phyloP scores from a whole-genome alignment of 1,284 basidiomycete genomes.

The Melanopsichium pennsylvanicum region DNA sequence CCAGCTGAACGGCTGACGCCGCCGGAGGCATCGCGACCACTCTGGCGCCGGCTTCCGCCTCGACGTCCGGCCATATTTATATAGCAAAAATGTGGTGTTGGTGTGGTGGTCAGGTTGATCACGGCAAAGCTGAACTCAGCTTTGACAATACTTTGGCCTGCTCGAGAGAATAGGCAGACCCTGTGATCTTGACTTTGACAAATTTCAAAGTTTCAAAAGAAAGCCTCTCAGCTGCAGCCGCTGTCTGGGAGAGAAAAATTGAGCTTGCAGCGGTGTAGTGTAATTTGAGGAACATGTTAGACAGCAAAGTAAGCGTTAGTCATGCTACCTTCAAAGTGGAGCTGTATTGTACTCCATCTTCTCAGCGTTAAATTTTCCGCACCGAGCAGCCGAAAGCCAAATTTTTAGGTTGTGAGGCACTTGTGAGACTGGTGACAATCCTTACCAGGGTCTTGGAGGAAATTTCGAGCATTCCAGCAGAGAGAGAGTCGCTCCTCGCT shows the following conservation, averaged over 20 bases:
- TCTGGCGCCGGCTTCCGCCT: slow-evolving; percentile 12
- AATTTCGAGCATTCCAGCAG: no score
- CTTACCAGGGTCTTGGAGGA: no score
- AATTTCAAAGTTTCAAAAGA: slow-evolving; percentile 15
- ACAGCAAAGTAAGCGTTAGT: slow-evolving; percentile 10
- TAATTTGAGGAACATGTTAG: background rate
- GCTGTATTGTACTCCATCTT: slow-evolving; percentile 3
- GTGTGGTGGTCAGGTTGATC: no score
- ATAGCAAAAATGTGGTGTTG: background rate
- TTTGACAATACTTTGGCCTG: no score
- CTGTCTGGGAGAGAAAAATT: no score
- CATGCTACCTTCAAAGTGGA: slow-evolving; percentile 25
- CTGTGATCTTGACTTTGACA: background rate
- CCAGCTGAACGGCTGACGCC: slow-evolving; percentile 36
- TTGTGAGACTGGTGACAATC: no score
- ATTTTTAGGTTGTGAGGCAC: background rate
- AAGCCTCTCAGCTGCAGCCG: slow-evolving; percentile 3
- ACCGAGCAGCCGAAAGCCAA: background rate
- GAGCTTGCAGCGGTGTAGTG: no score
- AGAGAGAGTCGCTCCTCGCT: background rate
- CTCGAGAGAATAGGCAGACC: no score
- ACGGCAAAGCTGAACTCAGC: slow-evolving; percentile 2
- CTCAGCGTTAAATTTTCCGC: slow-evolving; percentile 1
- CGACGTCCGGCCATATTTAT: slow-evolving; percentile 34
- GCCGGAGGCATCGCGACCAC: slow-evolving; percentile 15